phyloP scores from a whole-genome alignment of 2,329 filamentous ascomycete genomes.

The Gremmenia infestans region DNA sequence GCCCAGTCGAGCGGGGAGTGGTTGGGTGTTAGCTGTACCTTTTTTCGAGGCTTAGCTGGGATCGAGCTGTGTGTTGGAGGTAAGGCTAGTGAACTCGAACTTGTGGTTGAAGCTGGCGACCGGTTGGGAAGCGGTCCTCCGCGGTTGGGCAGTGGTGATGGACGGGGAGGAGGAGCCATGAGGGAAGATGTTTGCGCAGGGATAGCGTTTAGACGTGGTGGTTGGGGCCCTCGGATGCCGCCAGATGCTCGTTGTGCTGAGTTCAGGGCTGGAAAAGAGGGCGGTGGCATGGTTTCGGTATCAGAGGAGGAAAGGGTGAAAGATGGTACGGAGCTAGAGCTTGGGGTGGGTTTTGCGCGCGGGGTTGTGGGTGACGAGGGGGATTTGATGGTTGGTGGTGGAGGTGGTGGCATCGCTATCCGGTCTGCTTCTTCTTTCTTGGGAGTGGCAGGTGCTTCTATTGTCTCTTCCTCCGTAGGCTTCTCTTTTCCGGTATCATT shows the following conservation, averaged over 20 bases:
- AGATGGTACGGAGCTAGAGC: conserved; percentile 13
- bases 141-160: conserved; percentile 39
- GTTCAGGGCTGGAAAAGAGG: conserved; percentile 45
- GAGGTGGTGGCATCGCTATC: conserved; percentile 36
- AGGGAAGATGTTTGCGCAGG: conserved; percentile 17
- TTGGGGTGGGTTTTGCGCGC: conserved; percentile 35
- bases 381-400: conserved; percentile 25
- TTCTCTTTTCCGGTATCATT: neutral
- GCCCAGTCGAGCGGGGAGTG: conserved; percentile 98
- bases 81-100: conserved; percentile 44
- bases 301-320: conserved; percentile 14
- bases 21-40: conserved; percentile 80
- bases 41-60: conserved; percentile 54
- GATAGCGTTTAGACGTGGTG: conserved; percentile 15
- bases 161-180: conserved; percentile 27
- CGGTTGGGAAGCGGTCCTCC: conserved; percentile 21
- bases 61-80: conserved; percentile 50
- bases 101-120: conserved; percentile 31
- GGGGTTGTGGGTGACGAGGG: conserved; percentile 44
- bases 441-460: neutral
- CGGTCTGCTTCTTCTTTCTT: conserved; percentile 27
- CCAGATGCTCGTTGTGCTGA: conserved; percentile 45
- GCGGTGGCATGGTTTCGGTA: conserved; percentile 12
- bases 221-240: conserved; percentile 9
- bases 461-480: neutral